Evolutionary conservation across 2,329 filamentous ascomycete genomes (phyloP).

Genomic region (Apiospora hydei): DNA sequence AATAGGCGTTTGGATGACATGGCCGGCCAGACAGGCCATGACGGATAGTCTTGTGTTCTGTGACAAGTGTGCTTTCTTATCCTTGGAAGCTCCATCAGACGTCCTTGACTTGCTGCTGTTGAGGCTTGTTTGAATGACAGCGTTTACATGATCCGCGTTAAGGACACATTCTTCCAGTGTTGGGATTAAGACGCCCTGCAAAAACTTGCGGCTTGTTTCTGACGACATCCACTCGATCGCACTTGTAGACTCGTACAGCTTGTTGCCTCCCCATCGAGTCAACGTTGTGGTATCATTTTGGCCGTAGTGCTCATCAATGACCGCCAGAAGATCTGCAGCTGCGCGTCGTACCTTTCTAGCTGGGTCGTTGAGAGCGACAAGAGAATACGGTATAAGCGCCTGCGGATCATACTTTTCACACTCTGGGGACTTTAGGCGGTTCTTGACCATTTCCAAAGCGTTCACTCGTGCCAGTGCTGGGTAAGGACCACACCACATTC

Average conservation of each 20-base stretch:
- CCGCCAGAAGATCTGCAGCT: slow-evolving; percentile 71
- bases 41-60: slow-evolving; percentile 70
- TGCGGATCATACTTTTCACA: slow-evolving; percentile 72
- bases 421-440: slow-evolving; percentile 59
- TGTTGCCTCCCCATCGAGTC: slow-evolving; percentile 65
- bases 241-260: slow-evolving; percentile 68
- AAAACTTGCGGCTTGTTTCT: slow-evolving; percentile 65
- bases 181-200: slow-evolving; percentile 74
- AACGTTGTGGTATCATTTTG: slow-evolving; percentile 46
- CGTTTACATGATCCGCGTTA: slow-evolving; percentile 74
- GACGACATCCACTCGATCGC: slow-evolving; percentile 64
- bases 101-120: slow-evolving; percentile 56
- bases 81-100: slow-evolving; percentile 45
- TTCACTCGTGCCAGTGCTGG: slow-evolving; percentile 72
- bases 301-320: slow-evolving; percentile 60
- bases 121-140: slow-evolving; percentile 66
- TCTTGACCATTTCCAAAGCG: slow-evolving; percentile 71
- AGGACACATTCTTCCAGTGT: slow-evolving; percentile 86
- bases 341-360: slow-evolving; percentile 79
- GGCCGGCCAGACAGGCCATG: slow-evolving; percentile 75
- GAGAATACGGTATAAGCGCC: slow-evolving; percentile 79
- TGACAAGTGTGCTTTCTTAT: slow-evolving; percentile 62
- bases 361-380: slow-evolving; percentile 77
- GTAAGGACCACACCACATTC: slow-evolving; percentile 76
- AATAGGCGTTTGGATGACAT: slow-evolving; percentile 73